Evolutionary conservation across 1,139 yeast species (phyloP), one percentile per base, ranked within the genome.

Genomic region (Groenewaldozyma auringiensis): DNA sequence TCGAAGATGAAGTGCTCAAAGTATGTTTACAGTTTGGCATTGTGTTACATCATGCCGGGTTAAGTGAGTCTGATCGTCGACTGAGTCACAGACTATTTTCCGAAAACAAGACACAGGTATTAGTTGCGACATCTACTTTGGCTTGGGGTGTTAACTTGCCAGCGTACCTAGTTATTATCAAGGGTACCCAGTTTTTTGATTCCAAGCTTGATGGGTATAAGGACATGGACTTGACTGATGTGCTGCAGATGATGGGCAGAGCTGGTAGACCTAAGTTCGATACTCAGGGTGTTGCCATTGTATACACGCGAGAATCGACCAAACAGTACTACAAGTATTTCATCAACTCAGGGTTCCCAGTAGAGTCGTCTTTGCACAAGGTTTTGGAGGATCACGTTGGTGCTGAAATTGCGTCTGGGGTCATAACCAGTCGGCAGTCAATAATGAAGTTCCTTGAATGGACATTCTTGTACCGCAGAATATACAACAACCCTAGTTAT

Each of bases 121-220:
- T 92, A 49, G 77, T 94, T 47, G 97, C 98, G 0, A 92, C 99
- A 0, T 84, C 96, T 18, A 92, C 98, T 1, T 74, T 94, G 55
- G 98, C 97, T 0, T 88, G 96, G 94, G 97, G 97, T 58, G 96
- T 92, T 37, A 92, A 92, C 60, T 72, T 92, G 52, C 97, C 97
- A 1, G 97, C 97, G 0, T 92, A 88, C 67, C 70, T 92, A 57
- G 98, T 92, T 6, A 79, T 92, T 43, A 85, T 92, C 52, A 92
- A 92, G 63, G 97, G 97, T 35, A 92, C 98, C 0, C 94, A 85
- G 59, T 84, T 81, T 57, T 85, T 81, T 60, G 95, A 85, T 62
- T 80, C 88, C 11, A 84, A 84, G 60, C 81, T 81, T 49, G 89
- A 83, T 60, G 88, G 78, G 0, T 85, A 84, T 59, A 71, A 80